phyloP scores from a whole-genome alignment of 1,139 yeast species.

The Wickerhamomyces sp. region DNA sequence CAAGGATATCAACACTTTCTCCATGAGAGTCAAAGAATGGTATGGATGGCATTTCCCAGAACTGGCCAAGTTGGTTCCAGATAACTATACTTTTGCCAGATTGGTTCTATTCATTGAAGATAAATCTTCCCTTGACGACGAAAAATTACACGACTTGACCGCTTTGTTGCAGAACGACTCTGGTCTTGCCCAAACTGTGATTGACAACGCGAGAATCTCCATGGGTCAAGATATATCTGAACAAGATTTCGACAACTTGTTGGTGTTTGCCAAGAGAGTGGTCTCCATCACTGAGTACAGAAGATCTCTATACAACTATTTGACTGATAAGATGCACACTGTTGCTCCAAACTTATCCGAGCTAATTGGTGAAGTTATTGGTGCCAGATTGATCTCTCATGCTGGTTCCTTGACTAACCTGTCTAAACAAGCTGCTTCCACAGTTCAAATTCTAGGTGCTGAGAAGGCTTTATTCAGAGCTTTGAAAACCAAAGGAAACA shows the following conservation, averaged over 20 bases:
- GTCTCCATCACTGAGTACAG: constrained; percentile 92
- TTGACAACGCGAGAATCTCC: constrained; percentile 89
- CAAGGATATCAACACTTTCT: constrained; percentile 94
- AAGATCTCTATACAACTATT: constrained; percentile 78
- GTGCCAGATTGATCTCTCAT: constrained; percentile 96
- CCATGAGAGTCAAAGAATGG: constrained; percentile 99
- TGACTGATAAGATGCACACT: constrained; percentile 92
- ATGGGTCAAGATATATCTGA: constrained; percentile 99
- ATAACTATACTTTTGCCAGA: constrained; percentile 84
- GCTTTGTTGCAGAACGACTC: constrained; percentile 90
- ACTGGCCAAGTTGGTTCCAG: constrained; percentile 91
- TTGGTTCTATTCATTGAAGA: constrained; percentile 80
- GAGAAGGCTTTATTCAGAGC: constrained; percentile 99
- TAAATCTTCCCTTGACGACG: constrained; percentile 78
- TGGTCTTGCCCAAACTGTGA: constrained; percentile 86
- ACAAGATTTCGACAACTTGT: constrained; percentile 85
- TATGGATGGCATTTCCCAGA: constrained; percentile 99
- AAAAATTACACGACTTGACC: constrained; percentile 83
- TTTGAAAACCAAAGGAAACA: constrained; percentile 94
- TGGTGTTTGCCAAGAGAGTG: constrained; percentile 90
- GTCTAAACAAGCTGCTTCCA: constrained; percentile 98
- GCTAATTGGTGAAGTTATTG: constrained; percentile 96
- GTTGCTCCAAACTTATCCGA: constrained; percentile 98
- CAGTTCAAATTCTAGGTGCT: constrained; percentile 97
- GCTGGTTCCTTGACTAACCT: constrained; percentile 96